These are phyloP conservation scores for Spizellomyces punctatus DNA, from an alignment of 192 early-diverging fungal species.

Conservation along the genomic window DNA sequence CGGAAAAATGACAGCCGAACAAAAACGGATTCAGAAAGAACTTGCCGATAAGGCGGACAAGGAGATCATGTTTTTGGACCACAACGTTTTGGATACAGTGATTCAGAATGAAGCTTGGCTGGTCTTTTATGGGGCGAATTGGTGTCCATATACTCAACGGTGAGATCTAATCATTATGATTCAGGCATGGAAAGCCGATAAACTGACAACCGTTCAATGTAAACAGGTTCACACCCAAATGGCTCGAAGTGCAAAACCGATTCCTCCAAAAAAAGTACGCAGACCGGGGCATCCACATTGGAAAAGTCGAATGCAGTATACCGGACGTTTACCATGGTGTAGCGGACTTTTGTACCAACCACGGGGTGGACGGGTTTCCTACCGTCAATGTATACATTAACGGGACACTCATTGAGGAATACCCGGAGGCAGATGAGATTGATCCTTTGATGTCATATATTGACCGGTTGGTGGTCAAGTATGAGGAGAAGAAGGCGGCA, in stretches of 20 bases:
- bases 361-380: slow-evolving; percentile 28
- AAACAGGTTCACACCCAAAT: slow-evolving; percentile 18
- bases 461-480: not conserved
- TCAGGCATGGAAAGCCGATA: not conserved
- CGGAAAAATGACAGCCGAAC: not conserved
- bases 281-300: slow-evolving; percentile 16
- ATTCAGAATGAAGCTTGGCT: slow-evolving; percentile 16
- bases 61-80: slow-evolving; percentile 1
- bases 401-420: slow-evolving; percentile 30
- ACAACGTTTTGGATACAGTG: not conserved
- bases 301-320: slow-evolving; percentile 35
- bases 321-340: not conserved
- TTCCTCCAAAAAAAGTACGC: not conserved
- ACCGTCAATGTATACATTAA: slow-evolving; percentile 30
- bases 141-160: slow-evolving; percentile 16
- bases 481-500: not conserved
- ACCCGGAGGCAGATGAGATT: slow-evolving; percentile 17
- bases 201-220: not conserved
- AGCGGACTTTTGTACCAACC: not conserved
- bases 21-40: not conserved
- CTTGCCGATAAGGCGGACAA: slow-evolving; percentile 27
- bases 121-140: slow-evolving; percentile 12
- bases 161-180: not conserved
- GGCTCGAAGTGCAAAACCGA: slow-evolving; percentile 22
- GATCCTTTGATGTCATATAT: slow-evolving; percentile 23